These are phyloP conservation scores for Rhizopus delemar DNA, from an alignment of 371 early-diverging fungal species.

Conservation along the genomic window DNA sequence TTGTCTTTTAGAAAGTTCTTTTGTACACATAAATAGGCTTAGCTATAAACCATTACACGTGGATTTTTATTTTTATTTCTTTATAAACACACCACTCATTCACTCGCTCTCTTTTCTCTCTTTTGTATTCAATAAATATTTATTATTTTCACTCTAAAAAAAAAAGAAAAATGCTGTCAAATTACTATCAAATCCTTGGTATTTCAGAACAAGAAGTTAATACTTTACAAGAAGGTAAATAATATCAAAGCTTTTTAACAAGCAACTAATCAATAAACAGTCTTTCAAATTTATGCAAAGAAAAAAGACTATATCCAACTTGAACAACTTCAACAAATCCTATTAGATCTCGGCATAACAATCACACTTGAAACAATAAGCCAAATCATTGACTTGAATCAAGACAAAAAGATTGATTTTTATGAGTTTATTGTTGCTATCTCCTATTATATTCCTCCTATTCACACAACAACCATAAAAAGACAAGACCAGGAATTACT, in stretches of 20 bases:
- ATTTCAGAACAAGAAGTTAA: conserved; percentile 20
- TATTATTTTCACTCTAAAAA: background rate
- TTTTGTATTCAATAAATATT: conserved; percentile 4
- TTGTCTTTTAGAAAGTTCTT: conserved; percentile 36
- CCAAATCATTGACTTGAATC: conserved; percentile 46
- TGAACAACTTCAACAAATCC: conserved; percentile 66
- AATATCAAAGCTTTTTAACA: background rate
- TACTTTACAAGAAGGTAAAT: conserved; percentile 19
- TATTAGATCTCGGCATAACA: conserved; percentile 72
- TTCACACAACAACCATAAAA: conserved; percentile 10
- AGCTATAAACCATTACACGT: background rate
- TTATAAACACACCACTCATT: background rate
- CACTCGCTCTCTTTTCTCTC: background rate
- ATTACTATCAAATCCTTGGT: conserved; percentile 12
- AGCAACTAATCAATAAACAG: conserved; percentile 1
- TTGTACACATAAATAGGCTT: conserved; percentile 26
- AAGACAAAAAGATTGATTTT: conserved; percentile 57
- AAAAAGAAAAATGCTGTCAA: conserved; percentile 7
- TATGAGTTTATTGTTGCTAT: conserved; percentile 75
- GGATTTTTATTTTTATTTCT: background rate
- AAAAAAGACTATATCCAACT: conserved; percentile 56
- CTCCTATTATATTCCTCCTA: conserved; percentile 23
- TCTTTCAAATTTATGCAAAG: conserved; percentile 55
- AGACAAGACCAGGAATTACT: conserved; percentile 53
- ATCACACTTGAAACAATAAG: conserved; percentile 22